phyloP scores from a whole-genome alignment of 1,139 yeast species.

The Yamadazyma dendronema region DNA sequence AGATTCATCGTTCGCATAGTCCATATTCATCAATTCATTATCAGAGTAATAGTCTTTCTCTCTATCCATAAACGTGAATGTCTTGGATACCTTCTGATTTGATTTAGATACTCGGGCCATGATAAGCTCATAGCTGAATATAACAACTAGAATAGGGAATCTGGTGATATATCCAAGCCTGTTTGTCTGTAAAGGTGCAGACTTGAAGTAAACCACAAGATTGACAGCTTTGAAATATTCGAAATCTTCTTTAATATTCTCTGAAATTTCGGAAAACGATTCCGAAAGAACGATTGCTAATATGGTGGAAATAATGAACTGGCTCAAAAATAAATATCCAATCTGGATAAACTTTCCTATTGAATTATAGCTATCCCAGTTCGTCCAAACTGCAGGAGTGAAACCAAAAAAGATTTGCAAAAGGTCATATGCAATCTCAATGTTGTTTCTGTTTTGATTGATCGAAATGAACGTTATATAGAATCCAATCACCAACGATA shows the following conservation, averaged over 20 bases:
- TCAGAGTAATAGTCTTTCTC: slow-evolving; percentile 31
- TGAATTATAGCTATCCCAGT: slow-evolving; percentile 51
- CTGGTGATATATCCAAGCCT: slow-evolving; percentile 21
- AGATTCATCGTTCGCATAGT: slow-evolving; percentile 19
- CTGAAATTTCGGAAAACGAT: slow-evolving; percentile 39
- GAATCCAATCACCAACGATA: slow-evolving; percentile 56
- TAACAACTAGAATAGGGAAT: slow-evolving; percentile 33
- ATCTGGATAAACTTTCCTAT: slow-evolving; percentile 51
- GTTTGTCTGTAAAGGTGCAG: slow-evolving; percentile 17
- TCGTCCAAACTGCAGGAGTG: slow-evolving; percentile 64
- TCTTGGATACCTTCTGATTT: slow-evolving; percentile 20
- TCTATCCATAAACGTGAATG: slow-evolving; percentile 35
- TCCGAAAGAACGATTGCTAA: slow-evolving; percentile 56
- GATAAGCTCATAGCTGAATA: slow-evolving; percentile 33
- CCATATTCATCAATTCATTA: slow-evolving; percentile 24
- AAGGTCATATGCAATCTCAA: slow-evolving; percentile 54
- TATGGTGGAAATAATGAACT: slow-evolving; percentile 57
- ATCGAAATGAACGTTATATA: slow-evolving; percentile 57
- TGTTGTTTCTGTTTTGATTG: slow-evolving; percentile 44
- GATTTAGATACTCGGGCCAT: slow-evolving; percentile 16
- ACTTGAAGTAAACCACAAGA: slow-evolving; percentile 32
- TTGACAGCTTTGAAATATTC: slow-evolving; percentile 42
- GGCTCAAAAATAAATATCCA: slow-evolving; percentile 55
- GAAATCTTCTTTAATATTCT: slow-evolving; percentile 41
- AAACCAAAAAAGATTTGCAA: slow-evolving; percentile 59